Conservation (phyloP, 2,329 filamentous ascomycete genomes). For the Chaetomiaceae sp. region DNA sequence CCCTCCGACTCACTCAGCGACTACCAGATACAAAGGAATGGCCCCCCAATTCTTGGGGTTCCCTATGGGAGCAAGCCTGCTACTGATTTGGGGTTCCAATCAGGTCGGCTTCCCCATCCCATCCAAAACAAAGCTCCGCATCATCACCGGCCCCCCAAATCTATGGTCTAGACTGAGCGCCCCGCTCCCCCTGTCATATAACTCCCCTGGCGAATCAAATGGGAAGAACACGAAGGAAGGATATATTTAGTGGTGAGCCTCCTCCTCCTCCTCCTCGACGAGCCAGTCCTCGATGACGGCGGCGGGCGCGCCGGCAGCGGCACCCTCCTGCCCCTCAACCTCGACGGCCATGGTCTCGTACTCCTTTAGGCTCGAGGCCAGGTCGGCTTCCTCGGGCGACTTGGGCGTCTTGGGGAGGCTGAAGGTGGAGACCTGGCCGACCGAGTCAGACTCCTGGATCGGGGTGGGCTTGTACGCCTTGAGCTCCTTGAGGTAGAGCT, state of each 20-base stretch:
- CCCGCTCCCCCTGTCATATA: no score
- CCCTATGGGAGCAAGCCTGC: no score
- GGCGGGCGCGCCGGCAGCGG: constrained; percentile 54
- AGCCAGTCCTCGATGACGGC: constrained; percentile 69
- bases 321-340: constrained; percentile 77
- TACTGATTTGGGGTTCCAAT: no score
- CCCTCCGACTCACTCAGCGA: neutral
- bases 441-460: constrained; percentile 79
- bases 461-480: constrained; percentile 86
- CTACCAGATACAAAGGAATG: no score
- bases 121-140: no score
- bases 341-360: constrained; percentile 95
- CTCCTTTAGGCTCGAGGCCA: constrained; percentile 84
- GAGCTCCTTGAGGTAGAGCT: constrained; percentile 94
- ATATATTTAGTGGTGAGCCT: constrained; percentile 43
- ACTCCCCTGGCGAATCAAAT: no score
- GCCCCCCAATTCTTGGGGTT: no score
- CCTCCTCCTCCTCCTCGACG: constrained; percentile 68
- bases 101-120: no score
- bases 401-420: constrained; percentile 69
- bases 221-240: no score
- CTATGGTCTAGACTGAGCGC: no score
- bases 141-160: no score
- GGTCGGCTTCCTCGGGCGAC: constrained; percentile 90
- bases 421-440: constrained; percentile 91